phyloP scores from a whole-genome alignment of 192 early-diverging fungal species.

The Coemansia sp. region DNA sequence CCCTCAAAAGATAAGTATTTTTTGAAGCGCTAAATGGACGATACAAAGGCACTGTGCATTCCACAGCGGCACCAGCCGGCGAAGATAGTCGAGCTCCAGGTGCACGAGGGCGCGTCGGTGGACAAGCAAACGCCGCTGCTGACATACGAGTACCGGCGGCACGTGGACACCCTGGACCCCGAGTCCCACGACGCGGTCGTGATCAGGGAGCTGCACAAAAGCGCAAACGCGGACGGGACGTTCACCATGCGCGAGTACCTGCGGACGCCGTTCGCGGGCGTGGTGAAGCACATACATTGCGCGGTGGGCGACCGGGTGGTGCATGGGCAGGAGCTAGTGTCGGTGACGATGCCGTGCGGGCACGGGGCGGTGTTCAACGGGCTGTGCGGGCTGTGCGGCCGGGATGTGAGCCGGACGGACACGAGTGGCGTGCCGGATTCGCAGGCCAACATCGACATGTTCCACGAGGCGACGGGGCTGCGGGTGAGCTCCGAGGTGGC shows the following conservation, averaged over 20 bases:
- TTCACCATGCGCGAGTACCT: conserved; percentile 37
- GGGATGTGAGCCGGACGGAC: conserved; percentile 55
- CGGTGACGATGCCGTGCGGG: conserved; percentile 60
- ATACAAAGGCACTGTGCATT: conserved; percentile 26
- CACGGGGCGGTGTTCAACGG: conserved; percentile 76
- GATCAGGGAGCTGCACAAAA: conserved; percentile 29
- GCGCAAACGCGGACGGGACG: conserved; percentile 20
- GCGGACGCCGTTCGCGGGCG: conserved; percentile 41
- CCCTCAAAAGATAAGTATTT: neutral
- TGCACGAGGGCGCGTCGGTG: conserved; percentile 14
- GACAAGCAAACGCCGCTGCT: conserved; percentile 35
- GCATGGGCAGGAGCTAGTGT: conserved; percentile 12
- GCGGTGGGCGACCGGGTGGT: conserved; percentile 19
- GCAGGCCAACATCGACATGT: conserved; percentile 74
- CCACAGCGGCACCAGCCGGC: conserved; percentile 43
- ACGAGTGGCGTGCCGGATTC: conserved; percentile 48
- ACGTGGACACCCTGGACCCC: conserved; percentile 5
- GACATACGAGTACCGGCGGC: conserved; percentile 39
- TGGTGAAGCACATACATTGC: conserved; percentile 10
- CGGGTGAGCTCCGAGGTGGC: conserved; percentile 57
- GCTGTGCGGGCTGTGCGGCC: conserved; percentile 80
- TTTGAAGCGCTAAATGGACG: conserved; percentile 22
- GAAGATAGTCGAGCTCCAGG: conserved; percentile 41
- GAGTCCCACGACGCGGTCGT: conserved; percentile 7
- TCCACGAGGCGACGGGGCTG: conserved; percentile 69